Conservation (phyloP, 495 filamentous ascomycete species). For the Pyrenula aspistea region DNA sequence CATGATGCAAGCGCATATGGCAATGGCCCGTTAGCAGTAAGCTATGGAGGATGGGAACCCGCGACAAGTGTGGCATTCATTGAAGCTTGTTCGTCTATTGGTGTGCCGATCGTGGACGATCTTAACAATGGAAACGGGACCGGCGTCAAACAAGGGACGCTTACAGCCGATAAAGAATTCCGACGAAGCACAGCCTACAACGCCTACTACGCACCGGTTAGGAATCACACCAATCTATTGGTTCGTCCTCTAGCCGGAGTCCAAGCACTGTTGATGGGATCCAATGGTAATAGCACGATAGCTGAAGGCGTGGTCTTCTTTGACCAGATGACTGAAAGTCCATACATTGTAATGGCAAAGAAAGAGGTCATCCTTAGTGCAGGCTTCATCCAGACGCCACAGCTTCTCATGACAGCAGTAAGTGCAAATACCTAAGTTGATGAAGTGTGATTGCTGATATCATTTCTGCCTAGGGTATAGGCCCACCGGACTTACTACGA, state of each 20-base stretch:
- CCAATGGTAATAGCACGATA: constrained; percentile 13
- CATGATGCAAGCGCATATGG: not conserved
- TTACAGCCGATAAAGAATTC: not conserved
- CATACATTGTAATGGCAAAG: constrained; percentile 19
- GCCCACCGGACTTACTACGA: constrained; percentile 21
- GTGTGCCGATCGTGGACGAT: not conserved
- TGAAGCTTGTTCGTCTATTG: not conserved
- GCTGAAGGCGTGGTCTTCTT: constrained; percentile 21
- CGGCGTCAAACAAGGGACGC: not conserved
- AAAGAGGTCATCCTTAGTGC: constrained; percentile 45
- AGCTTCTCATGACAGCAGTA: constrained; percentile 28
- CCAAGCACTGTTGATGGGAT: constrained; percentile 16
- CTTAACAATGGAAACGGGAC: not conserved
- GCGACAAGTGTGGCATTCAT: not conserved
- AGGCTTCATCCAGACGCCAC: constrained; percentile 42
- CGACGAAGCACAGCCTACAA: not conserved
- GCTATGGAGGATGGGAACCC: not conserved
- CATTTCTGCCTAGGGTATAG: constrained; percentile 24
- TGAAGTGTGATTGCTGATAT: no score
- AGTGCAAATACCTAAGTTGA: no score
- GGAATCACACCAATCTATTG: constrained; percentile 29
- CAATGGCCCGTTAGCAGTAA: not conserved
- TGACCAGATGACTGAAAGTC: constrained; percentile 10
- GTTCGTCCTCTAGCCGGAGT: constrained; percentile 35
- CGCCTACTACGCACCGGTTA: constrained; percentile 27